Evolutionary conservation across 345 rosid species (phyloP).

Genomic region (Citrus glauca): DNA sequence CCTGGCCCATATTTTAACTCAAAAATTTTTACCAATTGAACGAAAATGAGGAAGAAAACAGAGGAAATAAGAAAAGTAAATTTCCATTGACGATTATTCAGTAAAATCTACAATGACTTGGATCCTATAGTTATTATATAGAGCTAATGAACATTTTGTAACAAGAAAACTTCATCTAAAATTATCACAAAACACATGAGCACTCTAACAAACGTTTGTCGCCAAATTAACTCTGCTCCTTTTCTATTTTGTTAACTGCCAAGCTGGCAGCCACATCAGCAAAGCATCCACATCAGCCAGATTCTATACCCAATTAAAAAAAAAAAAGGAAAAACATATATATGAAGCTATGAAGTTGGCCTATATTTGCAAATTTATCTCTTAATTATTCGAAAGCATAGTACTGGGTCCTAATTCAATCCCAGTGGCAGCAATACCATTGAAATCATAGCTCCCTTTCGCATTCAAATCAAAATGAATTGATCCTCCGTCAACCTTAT

Average conservation of each 20-base stretch:
- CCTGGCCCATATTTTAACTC: no score
- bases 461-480: conserved; percentile 52
- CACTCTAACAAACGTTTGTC: no score
- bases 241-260: no score
- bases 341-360: neutral
- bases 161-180: no score
- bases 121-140: neutral
- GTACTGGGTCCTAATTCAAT: conserved; percentile 28
- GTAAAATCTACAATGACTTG: neutral
- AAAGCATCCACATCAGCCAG: no score
- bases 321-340: no score
- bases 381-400: neutral
- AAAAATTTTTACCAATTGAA: no score
- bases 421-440: conserved; percentile 33
- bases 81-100: neutral
- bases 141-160: neutral
- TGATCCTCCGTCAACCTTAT: conserved; percentile 32
- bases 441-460: conserved; percentile 40
- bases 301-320: no score
- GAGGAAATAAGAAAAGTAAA: no score
- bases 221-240: no score
- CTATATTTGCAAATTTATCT: neutral
- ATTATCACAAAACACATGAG: no score
- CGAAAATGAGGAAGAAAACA: neutral
- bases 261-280: no score